These are phyloP conservation scores for Phytophthora foliorum DNA, from an alignment of 352 stramenopile species.

Conservation along the genomic window DNA sequence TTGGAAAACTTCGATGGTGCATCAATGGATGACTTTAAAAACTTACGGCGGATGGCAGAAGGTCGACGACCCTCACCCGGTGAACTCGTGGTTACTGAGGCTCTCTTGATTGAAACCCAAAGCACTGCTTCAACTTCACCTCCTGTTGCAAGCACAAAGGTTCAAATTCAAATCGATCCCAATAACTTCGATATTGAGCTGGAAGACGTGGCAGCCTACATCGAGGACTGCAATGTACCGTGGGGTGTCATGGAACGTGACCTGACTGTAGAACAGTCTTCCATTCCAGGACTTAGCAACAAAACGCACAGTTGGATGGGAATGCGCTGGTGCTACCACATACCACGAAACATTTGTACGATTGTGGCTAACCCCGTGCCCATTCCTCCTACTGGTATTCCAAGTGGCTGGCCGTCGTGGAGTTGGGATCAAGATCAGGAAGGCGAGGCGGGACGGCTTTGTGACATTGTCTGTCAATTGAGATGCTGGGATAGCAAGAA, in stretches of 20 bases:
- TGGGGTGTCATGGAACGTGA: constrained; percentile 50
- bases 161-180: constrained; percentile 36
- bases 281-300: constrained; percentile 45
- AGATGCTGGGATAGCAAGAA: constrained; percentile 73
- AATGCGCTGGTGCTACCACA: constrained; percentile 85
- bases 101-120: constrained; percentile 73
- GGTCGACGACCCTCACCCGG: constrained; percentile 56
- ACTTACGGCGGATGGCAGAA: constrained; percentile 62
- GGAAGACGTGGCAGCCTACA: constrained; percentile 49
- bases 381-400: constrained; percentile 64
- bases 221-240: constrained; percentile 66
- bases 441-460: constrained; percentile 43
- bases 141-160: constrained; percentile 15
- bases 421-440: constrained; percentile 46
- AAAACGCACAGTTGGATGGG: constrained; percentile 79
- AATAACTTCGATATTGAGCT: constrained; percentile 44
- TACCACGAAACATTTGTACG: constrained; percentile 64
- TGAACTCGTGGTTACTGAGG: constrained; percentile 74
- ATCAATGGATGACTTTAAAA: constrained; percentile 69
- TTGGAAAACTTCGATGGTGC: neutral
- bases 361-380: constrained; percentile 70
- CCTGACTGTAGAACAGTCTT: constrained; percentile 23
- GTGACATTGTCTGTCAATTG: constrained; percentile 80
- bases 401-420: constrained; percentile 73
- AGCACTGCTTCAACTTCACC: constrained; percentile 25